Evolutionary conservation across 768 basidiomycete species (phyloP), one percentile per base, ranked within the genome.

Genomic region (Phallus indusiatus): DNA sequence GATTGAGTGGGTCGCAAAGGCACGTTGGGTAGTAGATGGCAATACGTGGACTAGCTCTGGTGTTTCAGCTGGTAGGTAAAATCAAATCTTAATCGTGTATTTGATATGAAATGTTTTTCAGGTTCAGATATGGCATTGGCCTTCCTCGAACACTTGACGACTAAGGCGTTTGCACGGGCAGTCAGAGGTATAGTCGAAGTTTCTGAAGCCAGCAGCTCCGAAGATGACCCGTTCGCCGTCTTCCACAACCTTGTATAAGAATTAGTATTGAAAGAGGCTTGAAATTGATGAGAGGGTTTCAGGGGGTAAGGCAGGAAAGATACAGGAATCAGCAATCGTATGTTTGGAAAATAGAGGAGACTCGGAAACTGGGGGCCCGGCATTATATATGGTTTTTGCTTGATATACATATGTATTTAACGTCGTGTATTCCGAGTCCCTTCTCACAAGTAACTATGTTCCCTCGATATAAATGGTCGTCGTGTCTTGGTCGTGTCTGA

Each of bases 221-320:
- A 64, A 16, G 69, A 71, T 37, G 69, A 71, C 47, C 67, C 67
- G 48, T 71, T 71, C 50, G 68, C 68, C 6, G 64, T 34, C n/a
- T 60, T 66, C 34, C 61, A 65, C 46, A 60, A 11, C n/a, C n/a
- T 42, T 14, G 9, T 42, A 42, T 42, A 42, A 42, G 12, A 2
- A 2, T 12, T 42, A n/a, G 2, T 4, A 42, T 42, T 42, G 12
- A 10, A 42, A n/a, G 42, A 42, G 7, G 28, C 28, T 28, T 28
- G 28, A 28, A 28, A 28, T 28, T n/a, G n/a, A n/a, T n/a, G n/a
- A n/a, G n/a, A n/a, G n/a, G n/a, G n/a, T n/a, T n/a, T n/a, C n/a
- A n/a, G n/a, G n/a, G n/a, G n/a, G n/a, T n/a, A n/a, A n/a, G n/a
- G n/a, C n/a, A n/a, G 36, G 36, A 37, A 37, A 37, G 8, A 37